Evolutionary conservation across 768 basidiomycete species (phyloP).

Genomic region (Trametes punicea): DNA sequence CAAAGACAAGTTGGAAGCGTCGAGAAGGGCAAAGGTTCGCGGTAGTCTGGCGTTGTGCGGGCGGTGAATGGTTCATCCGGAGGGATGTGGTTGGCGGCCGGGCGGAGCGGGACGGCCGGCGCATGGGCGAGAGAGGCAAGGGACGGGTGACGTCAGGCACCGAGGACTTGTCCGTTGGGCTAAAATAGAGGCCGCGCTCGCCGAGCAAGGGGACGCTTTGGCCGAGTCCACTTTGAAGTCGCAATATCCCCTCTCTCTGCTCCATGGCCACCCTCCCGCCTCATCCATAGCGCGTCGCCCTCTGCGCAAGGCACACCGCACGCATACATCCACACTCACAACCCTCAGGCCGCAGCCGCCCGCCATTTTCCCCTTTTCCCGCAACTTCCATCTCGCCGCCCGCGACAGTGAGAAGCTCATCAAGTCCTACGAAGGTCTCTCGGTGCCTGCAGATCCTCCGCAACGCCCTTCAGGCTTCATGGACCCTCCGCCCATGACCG

Average conservation of each 20-base stretch:
- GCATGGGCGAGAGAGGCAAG: neutral
- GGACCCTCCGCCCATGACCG: slow-evolving; percentile 2
- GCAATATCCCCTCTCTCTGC: neutral
- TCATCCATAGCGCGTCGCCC: slow-evolving; percentile 2
- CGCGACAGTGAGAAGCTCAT: neutral
- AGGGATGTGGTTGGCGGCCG: too few species aligned
- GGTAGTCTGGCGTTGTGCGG: neutral
- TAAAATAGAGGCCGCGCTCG: slow-evolving; percentile 13
- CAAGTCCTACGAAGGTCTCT: neutral
- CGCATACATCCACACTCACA: neutral
- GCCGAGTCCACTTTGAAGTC: neutral
- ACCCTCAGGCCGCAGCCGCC: neutral
- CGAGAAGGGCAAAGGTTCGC: neutral
- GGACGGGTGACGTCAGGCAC: slow-evolving; percentile 15
- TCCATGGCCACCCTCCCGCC: slow-evolving; percentile 10
- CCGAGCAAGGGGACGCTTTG: slow-evolving; percentile 1
- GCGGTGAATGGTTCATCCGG: slow-evolving; percentile 1
- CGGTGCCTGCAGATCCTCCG: slow-evolving; percentile 19
- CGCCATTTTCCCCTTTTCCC: neutral
- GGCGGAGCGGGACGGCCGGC: neutral
- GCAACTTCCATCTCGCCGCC: neutral
- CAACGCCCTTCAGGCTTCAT: neutral
- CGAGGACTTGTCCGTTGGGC: slow-evolving; percentile 3
- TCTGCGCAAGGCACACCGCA: neutral
- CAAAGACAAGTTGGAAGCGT: neutral